phyloP scores from a whole-genome alignment of 1,284 basidiomycete species.

The Melampsora larici-populina region DNA sequence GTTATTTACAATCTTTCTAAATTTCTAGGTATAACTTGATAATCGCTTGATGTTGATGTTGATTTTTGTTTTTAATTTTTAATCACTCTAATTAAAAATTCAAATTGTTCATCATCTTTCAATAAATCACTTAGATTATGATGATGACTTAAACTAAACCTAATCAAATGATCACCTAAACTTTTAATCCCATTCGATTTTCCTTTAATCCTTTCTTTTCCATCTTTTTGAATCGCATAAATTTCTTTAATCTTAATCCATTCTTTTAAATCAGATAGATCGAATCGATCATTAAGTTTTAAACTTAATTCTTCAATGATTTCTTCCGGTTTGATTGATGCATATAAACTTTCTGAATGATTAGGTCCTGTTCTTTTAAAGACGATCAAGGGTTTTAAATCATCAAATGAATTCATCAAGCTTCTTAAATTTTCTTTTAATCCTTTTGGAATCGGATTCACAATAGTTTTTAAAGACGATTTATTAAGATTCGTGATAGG shows the following conservation, averaged over 20 bases:
- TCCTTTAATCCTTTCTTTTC: not conserved
- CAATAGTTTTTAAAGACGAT: not conserved
- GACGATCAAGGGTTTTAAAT: not conserved
- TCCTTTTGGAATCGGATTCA: not conserved
- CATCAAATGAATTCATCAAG: not conserved
- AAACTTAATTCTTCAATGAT: not conserved
- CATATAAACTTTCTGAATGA: conserved; percentile 12
- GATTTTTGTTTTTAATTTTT: not conserved
- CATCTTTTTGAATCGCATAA: not conserved
- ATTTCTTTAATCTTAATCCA: not conserved
- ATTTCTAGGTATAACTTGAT: too few relatives aligned
- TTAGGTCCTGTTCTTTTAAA: conserved; percentile 11
- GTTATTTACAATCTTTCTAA: too few relatives aligned
- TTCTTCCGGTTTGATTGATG: conserved; percentile 18
- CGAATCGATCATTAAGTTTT: not conserved
- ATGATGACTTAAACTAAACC: not conserved
- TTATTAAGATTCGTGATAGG: not conserved
- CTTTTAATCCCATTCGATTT: not conserved
- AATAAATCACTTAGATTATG: not conserved
- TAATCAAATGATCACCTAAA: not conserved
- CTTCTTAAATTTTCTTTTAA: not conserved
- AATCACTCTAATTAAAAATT: not conserved
- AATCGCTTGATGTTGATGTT: too few relatives aligned
- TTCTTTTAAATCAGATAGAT: not conserved
- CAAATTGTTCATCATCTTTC: not conserved